Base-by-base conservation (phyloP, 805 yeast genomes). In the Kuraishia borneana region DNA sequence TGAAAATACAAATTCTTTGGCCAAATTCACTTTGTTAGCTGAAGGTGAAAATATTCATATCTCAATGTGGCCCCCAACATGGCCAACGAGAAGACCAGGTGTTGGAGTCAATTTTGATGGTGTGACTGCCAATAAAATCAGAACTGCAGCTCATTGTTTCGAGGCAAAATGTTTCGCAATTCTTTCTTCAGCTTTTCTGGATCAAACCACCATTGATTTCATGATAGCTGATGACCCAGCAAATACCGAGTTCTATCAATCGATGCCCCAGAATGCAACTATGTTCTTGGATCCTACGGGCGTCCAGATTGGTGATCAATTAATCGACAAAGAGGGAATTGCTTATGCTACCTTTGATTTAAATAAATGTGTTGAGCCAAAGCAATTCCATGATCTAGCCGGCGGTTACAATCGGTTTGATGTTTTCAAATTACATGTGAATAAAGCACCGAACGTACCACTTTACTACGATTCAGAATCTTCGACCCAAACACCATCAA, bases 151-250 rank as follows among this genome's bases (percentile, higher is more conserved):
- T 12, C 51, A 47, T 27, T 47, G 50, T 28, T 36, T 47, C 13
- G 51, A 47, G 28, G 51, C 44, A 6, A 47, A 47, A 30, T 44
- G 50, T 30, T 47, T 43, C 39, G 50, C 49, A 12, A 38, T 47
- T 30, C 18, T 46, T 13, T 44, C 49, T 34, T 42, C 49, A 22
- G 37, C 46, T 8, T 47, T 41, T 27, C 30, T 44, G 25, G 50
- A 46, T 34, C 26, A 40, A 30, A 44, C 42, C 1, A 36, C 34
- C 29, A 34, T 38, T 13, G 48, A 46, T n/a, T 44, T 37, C 31
- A 35, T 44, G n/a, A 35, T 47, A 9, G 37, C 39, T 4, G 51
- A 47, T 39, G 51, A 47, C 32, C 50, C 51, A 18, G 25, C 43
- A 3, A 46, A 44, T 29, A 36, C 35, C 20, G 37, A 32, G 9